Conservation (phyloP, 305 asterid species). For the Fraxinus latifolia region DNA sequence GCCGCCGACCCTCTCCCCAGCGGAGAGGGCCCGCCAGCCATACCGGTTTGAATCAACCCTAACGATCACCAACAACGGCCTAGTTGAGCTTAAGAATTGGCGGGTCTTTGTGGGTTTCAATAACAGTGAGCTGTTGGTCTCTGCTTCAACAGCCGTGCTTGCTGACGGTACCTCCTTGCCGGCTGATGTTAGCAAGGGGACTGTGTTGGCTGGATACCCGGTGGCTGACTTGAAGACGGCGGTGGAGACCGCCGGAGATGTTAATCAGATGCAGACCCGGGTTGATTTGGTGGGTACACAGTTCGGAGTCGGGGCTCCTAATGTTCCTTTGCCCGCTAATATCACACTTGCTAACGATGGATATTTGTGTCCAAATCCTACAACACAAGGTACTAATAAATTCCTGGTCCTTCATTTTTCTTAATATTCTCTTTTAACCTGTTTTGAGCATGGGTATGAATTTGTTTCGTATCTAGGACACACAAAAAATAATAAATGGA, state of each 20-base stretch:
- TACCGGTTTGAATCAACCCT: constrained; percentile 60
- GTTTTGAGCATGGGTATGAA: not conserved
- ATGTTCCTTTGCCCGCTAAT: constrained; percentile 49
- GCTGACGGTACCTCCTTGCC: constrained; percentile 57
- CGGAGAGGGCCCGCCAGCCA: constrained; percentile 43
- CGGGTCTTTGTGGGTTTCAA: constrained; percentile 65
- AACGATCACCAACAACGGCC: constrained; percentile 52
- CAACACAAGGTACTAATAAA: constrained; percentile 37
- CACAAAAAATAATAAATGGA: not conserved
- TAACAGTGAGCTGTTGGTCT: constrained; percentile 51
- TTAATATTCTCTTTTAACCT: not conserved
- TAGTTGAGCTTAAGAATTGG: constrained; percentile 56
- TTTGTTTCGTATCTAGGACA: not conserved
- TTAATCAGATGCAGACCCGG: constrained; percentile 45
- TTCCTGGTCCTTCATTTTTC: not conserved
- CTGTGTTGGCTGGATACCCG: constrained; percentile 50
- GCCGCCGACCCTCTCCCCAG: constrained; percentile 43
- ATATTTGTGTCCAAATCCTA: constrained; percentile 36
- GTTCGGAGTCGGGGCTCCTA: constrained; percentile 53
- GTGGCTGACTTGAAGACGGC: constrained; percentile 52
- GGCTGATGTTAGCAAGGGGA: constrained; percentile 57
- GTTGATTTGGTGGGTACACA: constrained; percentile 60
- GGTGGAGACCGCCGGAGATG: constrained; percentile 63
- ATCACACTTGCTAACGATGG: constrained; percentile 61
- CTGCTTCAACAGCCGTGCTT: constrained; percentile 53